Percentiles rank a stretch among this genome's conserved stretches.
phyloP scores from a whole-genome alignment of 345 rosid genomes.

The Eucalyptus erythrocorys region DNA sequence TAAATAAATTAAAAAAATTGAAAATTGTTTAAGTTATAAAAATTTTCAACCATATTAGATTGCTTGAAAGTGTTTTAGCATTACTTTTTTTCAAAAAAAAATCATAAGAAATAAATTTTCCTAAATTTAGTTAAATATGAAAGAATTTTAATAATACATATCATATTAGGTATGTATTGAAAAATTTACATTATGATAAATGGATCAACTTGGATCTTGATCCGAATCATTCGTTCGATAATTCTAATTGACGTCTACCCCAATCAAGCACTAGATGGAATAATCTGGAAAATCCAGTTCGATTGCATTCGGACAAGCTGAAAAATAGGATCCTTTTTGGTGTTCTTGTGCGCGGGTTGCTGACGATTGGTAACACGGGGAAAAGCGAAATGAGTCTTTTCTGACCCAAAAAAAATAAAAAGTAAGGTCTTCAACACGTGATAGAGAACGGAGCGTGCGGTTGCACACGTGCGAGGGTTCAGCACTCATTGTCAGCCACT shows the following conservation, averaged over 20 bases:
- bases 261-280: not conserved
- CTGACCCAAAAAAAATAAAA: no score
- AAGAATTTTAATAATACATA: no score
- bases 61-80: not conserved
- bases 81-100: no score
- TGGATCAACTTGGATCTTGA: accelerated
- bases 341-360: not conserved
- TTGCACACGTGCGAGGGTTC: not conserved
- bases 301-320: not conserved
- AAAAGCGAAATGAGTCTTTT: not conserved
- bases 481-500: not conserved
- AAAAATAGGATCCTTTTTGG: not conserved
- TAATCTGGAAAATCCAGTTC: not conserved
- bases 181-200: no score
- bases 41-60: no score
- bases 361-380: not conserved
- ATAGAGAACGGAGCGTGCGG: not conserved
- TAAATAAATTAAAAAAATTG: no score
- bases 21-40: no score
- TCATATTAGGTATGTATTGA: accelerated
- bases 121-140: no score
- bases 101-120: not conserved
- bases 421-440: not conserved
- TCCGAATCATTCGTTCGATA: accelerated
- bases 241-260: not conserved